Percentiles rank a stretch among this genome's conserved stretches.
These are phyloP conservation scores for Chiua virens DNA, from an alignment of 768 basidiomycete genomes.

Conservation along the genomic window DNA sequence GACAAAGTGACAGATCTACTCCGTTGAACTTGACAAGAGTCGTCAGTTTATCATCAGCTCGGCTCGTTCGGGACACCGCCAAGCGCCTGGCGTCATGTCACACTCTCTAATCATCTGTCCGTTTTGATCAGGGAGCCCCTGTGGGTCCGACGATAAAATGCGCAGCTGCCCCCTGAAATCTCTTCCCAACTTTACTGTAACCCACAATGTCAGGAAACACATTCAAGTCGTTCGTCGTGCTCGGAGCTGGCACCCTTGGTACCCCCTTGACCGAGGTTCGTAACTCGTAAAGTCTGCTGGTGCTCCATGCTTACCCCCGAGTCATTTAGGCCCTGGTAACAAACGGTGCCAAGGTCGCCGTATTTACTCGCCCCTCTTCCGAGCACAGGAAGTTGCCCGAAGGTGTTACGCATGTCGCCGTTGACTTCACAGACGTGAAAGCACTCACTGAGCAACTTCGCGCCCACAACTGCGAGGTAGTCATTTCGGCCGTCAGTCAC, in stretches of 20 bases:
- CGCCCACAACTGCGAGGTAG: conserved; percentile 21
- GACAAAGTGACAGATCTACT: no score
- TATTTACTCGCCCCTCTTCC: conserved; percentile 15
- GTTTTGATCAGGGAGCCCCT: no score
- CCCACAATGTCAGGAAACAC: conserved; percentile 3
- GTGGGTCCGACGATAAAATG: no score
- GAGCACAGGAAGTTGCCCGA: conserved; percentile 7
- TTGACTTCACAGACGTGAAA: conserved; percentile 12
- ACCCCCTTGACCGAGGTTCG: conserved; percentile 10
- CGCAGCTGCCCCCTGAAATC: not conserved
- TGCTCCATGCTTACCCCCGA: not conserved
- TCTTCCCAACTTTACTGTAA: not conserved
- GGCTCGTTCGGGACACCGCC: no score
- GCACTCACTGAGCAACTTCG: conserved; percentile 14
- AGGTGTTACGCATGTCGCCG: conserved; percentile 5
- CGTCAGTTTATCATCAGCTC: no score
- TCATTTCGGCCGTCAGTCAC: conserved; percentile 27
- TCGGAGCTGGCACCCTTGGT: conserved; percentile 19
- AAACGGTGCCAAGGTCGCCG: conserved; percentile 7
- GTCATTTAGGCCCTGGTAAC: conserved; percentile 8
- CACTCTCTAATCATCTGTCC: not conserved
- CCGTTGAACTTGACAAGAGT: no score
- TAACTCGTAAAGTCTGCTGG: not conserved
- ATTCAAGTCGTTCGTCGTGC: conserved; percentile 20
- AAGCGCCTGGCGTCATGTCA: not conserved